Conservation (phyloP, 2,329 filamentous ascomycete genomes). For the Hymenoscyphus scutula region DNA sequence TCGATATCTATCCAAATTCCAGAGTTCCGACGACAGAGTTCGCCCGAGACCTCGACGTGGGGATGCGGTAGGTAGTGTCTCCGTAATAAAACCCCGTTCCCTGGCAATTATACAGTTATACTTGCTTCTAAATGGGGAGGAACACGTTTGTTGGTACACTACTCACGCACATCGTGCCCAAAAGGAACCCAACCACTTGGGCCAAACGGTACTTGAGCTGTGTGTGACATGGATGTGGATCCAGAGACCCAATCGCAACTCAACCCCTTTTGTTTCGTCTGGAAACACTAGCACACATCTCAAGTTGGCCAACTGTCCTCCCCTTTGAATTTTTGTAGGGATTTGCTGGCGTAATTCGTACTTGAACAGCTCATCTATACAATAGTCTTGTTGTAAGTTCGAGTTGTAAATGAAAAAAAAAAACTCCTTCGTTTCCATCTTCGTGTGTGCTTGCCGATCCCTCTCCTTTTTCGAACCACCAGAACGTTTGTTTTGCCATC, state of each 20-base stretch:
- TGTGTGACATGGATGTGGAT: not conserved
- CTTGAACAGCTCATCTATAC: not conserved
- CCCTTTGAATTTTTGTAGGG: not conserved
- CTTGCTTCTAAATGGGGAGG: not conserved
- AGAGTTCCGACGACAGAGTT: not conserved
- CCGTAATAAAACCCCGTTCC: not conserved
- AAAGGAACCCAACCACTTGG: not conserved
- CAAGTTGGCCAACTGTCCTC: not conserved
- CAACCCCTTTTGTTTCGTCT: not conserved
- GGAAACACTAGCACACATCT: not conserved
- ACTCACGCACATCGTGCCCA: not conserved
- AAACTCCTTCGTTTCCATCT: not conserved
- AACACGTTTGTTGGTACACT: conserved; percentile 1
- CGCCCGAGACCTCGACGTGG: not conserved
- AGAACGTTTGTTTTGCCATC: not conserved
- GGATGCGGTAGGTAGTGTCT: not conserved
- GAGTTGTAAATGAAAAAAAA: not conserved
- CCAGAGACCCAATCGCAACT: not conserved
- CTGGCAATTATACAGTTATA: not conserved
- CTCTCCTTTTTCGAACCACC: not conserved
- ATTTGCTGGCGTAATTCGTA: not conserved
- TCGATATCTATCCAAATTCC: not conserved
- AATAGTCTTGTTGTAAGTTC: not conserved
- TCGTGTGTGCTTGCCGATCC: not conserved
- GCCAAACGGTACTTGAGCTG: not conserved